Conservation (phyloP, 495 filamentous ascomycete genomes). For the Penicillium cosmopolitanum region DNA sequence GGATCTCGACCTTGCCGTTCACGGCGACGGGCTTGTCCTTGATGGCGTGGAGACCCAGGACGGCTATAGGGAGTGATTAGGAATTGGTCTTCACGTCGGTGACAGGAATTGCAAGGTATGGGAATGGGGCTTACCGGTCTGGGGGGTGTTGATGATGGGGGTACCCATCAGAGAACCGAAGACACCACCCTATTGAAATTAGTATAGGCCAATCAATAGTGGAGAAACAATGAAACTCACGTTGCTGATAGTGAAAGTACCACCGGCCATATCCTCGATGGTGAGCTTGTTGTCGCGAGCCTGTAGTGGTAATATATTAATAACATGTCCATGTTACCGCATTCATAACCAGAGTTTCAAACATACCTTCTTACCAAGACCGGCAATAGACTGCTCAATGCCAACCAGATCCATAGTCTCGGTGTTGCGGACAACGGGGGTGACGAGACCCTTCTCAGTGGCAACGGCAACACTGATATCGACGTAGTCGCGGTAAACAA, state of each 20-base stretch:
- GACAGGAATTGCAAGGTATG: neutral
- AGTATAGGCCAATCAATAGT: constrained; percentile 14
- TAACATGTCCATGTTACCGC: too few species aligned
- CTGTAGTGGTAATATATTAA: constrained; percentile 40
- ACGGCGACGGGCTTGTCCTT: constrained; percentile 91
- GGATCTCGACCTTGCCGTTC: constrained; percentile 90
- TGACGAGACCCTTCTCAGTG: constrained; percentile 96
- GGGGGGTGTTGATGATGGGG: constrained; percentile 98
- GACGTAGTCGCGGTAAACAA: constrained; percentile 97
- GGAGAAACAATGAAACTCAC: constrained; percentile 40
- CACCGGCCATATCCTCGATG: constrained; percentile 99
- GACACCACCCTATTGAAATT: constrained; percentile 60
- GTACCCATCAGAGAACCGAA: constrained; percentile 92
- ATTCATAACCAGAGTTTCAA: neutral
- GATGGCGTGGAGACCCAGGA: constrained; percentile 96
- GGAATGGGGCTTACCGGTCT: constrained; percentile 62
- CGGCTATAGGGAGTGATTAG: constrained; percentile 56
- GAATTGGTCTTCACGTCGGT: neutral
- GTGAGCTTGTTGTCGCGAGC: constrained; percentile 96
- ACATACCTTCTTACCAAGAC: constrained; percentile 88
- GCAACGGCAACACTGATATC: constrained; percentile 97
- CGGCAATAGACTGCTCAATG: constrained; percentile 91
- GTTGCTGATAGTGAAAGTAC: constrained; percentile 99
- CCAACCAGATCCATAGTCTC: constrained; percentile 84
- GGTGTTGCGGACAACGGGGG: constrained; percentile 92